Conservation (phyloP, 352 stramenopile genomes). For the Pythium plurisporium region DNA sequence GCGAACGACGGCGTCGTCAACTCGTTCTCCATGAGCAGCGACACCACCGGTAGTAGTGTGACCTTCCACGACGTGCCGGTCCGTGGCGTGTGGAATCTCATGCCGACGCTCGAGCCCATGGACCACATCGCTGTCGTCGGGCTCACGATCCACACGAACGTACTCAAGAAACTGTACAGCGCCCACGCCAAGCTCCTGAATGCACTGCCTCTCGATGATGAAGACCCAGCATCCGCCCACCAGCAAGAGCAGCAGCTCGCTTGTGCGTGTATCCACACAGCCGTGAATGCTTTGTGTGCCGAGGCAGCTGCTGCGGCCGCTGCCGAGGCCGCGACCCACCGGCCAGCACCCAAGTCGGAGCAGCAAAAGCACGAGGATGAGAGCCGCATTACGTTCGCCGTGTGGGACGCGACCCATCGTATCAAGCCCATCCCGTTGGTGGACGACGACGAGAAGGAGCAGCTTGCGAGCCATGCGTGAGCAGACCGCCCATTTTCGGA, state of each 20-base stretch:
- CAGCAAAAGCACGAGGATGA: not conserved
- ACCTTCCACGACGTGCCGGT: conserved; percentile 12
- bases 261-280: not conserved
- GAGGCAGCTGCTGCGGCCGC: not conserved
- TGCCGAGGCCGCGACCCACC: not conserved
- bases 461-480: no score
- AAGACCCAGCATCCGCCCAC: conserved; percentile 8
- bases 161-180: conserved; percentile 38
- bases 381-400: not conserved
- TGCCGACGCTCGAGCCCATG: conserved; percentile 9
- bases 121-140: conserved; percentile 18
- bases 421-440: not conserved
- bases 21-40: conserved; percentile 41
- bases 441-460: not conserved
- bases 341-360: not conserved
- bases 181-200: conserved; percentile 34
- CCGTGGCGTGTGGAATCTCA: conserved; percentile 15
- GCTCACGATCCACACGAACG: conserved; percentile 15
- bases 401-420: not conserved
- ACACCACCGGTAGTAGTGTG: conserved; percentile 18
- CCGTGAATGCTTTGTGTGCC: not conserved
- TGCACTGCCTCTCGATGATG: conserved; percentile 28
- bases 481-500: no score
- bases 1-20: conserved; percentile 48
- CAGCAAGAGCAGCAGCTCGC: conserved; percentile 2